A percentile compares a stretch with the other conserved stretches of the same genome.
phyloP scores from a whole-genome alignment of 257 asterid genomes.

The Pogostemon cablin region DNA sequence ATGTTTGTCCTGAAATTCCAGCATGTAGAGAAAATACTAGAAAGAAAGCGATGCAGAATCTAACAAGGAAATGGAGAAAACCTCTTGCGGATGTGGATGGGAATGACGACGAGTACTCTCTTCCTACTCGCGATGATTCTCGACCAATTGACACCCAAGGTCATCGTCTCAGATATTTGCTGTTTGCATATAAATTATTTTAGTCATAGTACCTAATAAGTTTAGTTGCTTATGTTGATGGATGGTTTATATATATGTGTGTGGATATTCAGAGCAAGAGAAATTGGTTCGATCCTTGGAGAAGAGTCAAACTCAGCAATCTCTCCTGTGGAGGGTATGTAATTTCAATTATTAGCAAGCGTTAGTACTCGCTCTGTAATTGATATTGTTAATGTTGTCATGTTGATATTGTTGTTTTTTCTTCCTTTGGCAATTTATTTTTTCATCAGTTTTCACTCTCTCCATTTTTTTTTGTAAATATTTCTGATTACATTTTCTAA shows the following conservation, averaged over 20 bases:
- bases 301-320: slow-evolving; percentile 69
- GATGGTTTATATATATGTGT: neutral
- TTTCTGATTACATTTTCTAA: neutral
- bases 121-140: slow-evolving; percentile 79
- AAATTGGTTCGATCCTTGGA: slow-evolving; percentile 80
- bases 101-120: slow-evolving; percentile 47
- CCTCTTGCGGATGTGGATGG: slow-evolving; percentile 40
- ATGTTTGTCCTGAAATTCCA: neutral
- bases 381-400: too few relatives aligned
- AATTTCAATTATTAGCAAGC: slow-evolving; percentile 1
- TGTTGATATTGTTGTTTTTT: too few relatives aligned
- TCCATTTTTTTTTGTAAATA: too few relatives aligned
- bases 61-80: slow-evolving; percentile 65
- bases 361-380: neutral
- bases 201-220: neutral
- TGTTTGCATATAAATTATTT: neutral
- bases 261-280: slow-evolving; percentile 71
- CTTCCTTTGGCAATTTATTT: too few relatives aligned
- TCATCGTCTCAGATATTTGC: slow-evolving; percentile 14
- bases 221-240: slow-evolving; percentile 26
- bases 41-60: slow-evolving; percentile 51
- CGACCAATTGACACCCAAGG: slow-evolving; percentile 79
- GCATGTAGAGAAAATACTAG: neutral
- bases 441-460: neutral
- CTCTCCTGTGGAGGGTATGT: slow-evolving; percentile 80